Conservation (phyloP, 2,329 filamentous ascomycete species). For the Phoma sp. region DNA sequence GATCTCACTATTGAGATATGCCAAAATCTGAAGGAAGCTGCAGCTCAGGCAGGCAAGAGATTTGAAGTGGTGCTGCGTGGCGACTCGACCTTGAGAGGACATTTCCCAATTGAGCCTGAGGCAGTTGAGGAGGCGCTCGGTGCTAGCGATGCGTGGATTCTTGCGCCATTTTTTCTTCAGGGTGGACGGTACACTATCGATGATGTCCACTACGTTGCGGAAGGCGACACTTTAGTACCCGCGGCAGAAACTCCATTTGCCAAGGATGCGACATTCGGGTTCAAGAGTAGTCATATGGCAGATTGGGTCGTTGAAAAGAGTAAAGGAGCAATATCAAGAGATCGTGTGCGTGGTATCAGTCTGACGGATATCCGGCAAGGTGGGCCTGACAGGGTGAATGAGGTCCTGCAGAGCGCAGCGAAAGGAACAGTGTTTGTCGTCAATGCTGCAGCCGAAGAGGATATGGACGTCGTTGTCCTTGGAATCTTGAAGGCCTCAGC, state of each 20-base stretch:
- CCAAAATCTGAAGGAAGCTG: slow-evolving; percentile 57
- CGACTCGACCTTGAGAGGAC: slow-evolving; percentile 65
- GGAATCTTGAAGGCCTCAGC: slow-evolving; percentile 55
- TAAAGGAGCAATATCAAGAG: slow-evolving; percentile 49
- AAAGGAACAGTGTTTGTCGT: slow-evolving; percentile 57
- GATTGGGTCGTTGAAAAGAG: slow-evolving; percentile 65
- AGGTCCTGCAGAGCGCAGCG: slow-evolving; percentile 50
- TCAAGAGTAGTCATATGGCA: slow-evolving; percentile 60
- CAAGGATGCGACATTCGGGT: slow-evolving; percentile 65
- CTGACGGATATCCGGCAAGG: slow-evolving; percentile 59
- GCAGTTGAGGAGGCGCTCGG: slow-evolving; percentile 61
- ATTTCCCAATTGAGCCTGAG: slow-evolving; percentile 64
- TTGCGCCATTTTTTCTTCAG: slow-evolving; percentile 67
- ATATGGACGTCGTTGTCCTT: slow-evolving; percentile 63
- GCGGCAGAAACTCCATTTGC: slow-evolving; percentile 64
- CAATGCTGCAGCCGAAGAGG: slow-evolving; percentile 62
- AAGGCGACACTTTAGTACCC: slow-evolving; percentile 58
- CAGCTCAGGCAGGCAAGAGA: slow-evolving; percentile 45
- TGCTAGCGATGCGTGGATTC: slow-evolving; percentile 60
- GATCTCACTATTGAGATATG: slow-evolving; percentile 61
- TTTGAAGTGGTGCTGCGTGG: slow-evolving; percentile 66
- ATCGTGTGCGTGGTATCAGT: slow-evolving; percentile 54
- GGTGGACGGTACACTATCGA: slow-evolving; percentile 65
- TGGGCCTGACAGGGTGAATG: slow-evolving; percentile 53
- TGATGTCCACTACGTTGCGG: slow-evolving; percentile 66